Conservation (phyloP, 2,329 filamentous ascomycete genomes). For the Domatiomyces catenatus region DNA sequence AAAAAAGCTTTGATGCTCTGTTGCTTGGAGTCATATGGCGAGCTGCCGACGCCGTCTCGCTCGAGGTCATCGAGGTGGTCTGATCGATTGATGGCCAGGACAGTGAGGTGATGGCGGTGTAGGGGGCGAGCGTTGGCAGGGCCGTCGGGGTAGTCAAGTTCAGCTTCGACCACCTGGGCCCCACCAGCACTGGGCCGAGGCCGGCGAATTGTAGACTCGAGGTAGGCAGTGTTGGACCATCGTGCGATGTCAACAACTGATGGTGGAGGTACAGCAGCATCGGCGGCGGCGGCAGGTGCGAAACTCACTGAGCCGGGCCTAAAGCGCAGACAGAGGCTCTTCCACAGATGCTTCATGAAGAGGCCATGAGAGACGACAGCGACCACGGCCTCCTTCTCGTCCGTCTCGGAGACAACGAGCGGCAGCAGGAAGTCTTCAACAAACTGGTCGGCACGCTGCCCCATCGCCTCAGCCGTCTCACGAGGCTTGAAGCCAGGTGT, state of each 20-base stretch:
- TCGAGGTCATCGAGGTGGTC: conserved; percentile 60
- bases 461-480: conserved; percentile 56
- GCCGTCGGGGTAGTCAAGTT: not conserved
- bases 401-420: conserved; percentile 24
- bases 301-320: conserved; percentile 31
- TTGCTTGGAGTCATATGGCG: conserved; percentile 59
- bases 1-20: conserved; percentile 57
- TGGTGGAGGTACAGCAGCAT: conserved; percentile 7
- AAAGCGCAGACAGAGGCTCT: conserved; percentile 44
- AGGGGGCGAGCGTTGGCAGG: not conserved
- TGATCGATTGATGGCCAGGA: conserved; percentile 52
- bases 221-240: conserved; percentile 53
- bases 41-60: conserved; percentile 69
- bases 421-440: conserved; percentile 49
- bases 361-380: conserved; percentile 73
- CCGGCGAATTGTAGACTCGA: conserved; percentile 27
- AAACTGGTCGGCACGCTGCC: conserved; percentile 47
- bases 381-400: conserved; percentile 24
- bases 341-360: conserved; percentile 56
- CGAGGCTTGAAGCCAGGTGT: conserved; percentile 38
- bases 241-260: conserved; percentile 22
- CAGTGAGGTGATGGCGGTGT: conserved; percentile 27
- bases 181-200: not conserved
- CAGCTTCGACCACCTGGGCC: not conserved
- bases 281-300: conserved; percentile 21